Conservation (phyloP, 306 rosid genomes). For the Abrus precatorius region DNA sequence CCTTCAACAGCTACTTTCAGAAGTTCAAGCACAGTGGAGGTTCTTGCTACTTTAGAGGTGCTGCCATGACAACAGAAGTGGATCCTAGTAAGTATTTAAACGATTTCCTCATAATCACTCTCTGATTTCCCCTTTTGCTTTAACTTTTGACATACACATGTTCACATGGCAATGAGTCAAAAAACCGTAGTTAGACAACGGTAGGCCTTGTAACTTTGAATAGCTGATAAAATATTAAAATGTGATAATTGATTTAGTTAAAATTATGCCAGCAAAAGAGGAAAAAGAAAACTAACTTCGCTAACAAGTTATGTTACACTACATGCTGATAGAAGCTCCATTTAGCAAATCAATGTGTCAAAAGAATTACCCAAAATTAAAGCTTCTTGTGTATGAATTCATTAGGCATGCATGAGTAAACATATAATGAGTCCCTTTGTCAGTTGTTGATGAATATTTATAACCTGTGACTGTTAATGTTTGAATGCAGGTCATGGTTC, state of each 20-base stretch:
- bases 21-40: slow-evolving; percentile 72
- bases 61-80: slow-evolving; percentile 73
- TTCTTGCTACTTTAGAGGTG: slow-evolving; percentile 77
- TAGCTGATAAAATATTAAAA: slow-evolving; percentile 3
- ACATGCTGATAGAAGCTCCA: background rate
- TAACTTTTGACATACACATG: background rate
- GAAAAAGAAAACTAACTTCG: slow-evolving; percentile 22
- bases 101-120: background rate
- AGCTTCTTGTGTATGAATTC: background rate
- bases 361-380: background rate
- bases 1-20: slow-evolving; percentile 79
- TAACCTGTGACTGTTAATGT: slow-evolving; percentile 15
- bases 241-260: background rate
- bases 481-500: slow-evolving; percentile 65
- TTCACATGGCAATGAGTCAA: slow-evolving; percentile 48
- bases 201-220: slow-evolving; percentile 45
- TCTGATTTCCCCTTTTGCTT: background rate
- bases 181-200: slow-evolving; percentile 37
- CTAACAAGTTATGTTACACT: slow-evolving; percentile 18
- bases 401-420: background rate
- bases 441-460: background rate
- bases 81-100: slow-evolving; percentile 78
- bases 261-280: background rate
- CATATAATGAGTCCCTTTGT: background rate
- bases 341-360: slow-evolving; percentile 1